Evolutionary conservation across 257 asterid genomes (phyloP), one percentile per base, ranked within the genome.

Genomic region (Vinca minor): DNA sequence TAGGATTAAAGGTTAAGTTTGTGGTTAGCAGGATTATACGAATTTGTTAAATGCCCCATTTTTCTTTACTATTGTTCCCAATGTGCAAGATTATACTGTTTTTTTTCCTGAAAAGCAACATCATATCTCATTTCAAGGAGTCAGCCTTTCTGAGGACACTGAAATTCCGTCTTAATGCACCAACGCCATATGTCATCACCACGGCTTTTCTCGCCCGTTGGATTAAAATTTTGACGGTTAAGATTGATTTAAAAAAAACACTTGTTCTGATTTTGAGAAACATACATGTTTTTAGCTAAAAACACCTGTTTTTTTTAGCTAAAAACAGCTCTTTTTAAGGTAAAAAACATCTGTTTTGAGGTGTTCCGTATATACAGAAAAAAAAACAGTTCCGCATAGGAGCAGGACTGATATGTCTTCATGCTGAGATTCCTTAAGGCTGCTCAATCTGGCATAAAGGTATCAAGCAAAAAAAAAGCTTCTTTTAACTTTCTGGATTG

Each of bases 371-470:
- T n/a, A n/a, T n/a, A n/a, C n/a, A n/a, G n/a, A n/a, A n/a, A n/a
- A n/a, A n/a, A n/a, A n/a, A n/a, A n/a, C n/a, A n/a, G n/a, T n/a
- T n/a, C n/a, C n/a, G n/a, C n/a, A n/a, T n/a, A n/a, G n/a, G n/a
- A n/a, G n/a, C n/a, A n/a, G n/a, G n/a, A n/a, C n/a, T n/a, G n/a
- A n/a, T n/a, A n/a, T n/a, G 98, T 92, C 75, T 92, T 89, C 83
- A 92, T 92, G 98, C 83, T 92, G 69, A 76, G 94, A 79, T 86
- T 92, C 76, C 85, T 89, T 69, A 92, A 76, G 86, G 98, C 97
- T 71, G 88, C 95, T 74, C 94, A 85, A 74, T 79, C 89, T 45
- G 81, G 82, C 68, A 72, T 26, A 65, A 85, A 75, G 94, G 95
- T 82, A 70, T 28, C 41, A 42, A 44, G 17, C 25, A 45, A 63